Conservation (phyloP, 768 basidiomycete species). For the Serendipita sp. region DNA sequence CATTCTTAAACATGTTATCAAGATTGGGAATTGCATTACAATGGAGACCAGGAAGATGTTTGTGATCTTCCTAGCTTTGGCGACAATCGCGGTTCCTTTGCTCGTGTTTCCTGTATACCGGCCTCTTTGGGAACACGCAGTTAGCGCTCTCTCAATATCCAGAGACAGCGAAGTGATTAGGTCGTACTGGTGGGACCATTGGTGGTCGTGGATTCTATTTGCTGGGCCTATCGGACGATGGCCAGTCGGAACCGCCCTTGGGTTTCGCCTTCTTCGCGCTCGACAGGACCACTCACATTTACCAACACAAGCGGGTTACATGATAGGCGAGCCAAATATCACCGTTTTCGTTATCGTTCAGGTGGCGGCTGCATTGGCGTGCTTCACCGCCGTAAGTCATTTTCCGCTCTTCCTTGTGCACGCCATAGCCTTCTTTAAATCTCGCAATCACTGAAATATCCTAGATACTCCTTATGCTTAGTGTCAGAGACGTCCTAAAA, state of each 20-base stretch:
- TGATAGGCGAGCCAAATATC: neutral
- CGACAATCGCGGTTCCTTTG: constrained; percentile 9
- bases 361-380: neutral
- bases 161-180: neutral
- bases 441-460: neutral
- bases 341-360: neutral
- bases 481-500: neutral
- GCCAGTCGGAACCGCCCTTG: neutral
- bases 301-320: neutral
- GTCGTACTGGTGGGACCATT: neutral
- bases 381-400: neutral
- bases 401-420: neutral
- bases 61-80: constrained; percentile 20
- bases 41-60: constrained; percentile 1
- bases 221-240: neutral
- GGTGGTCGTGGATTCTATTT: neutral
- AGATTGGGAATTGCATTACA: constrained; percentile 9
- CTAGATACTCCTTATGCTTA: neutral
- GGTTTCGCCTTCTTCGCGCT: neutral
- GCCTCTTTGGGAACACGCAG: neutral
- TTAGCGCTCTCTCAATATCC: neutral
- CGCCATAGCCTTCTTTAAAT: neutral
- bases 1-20: neutral
- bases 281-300: neutral
- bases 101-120: constrained; percentile 14